Base-by-base conservation (phyloP, 768 basidiomycete genomes). In the Phylloporus sp. region DNA sequence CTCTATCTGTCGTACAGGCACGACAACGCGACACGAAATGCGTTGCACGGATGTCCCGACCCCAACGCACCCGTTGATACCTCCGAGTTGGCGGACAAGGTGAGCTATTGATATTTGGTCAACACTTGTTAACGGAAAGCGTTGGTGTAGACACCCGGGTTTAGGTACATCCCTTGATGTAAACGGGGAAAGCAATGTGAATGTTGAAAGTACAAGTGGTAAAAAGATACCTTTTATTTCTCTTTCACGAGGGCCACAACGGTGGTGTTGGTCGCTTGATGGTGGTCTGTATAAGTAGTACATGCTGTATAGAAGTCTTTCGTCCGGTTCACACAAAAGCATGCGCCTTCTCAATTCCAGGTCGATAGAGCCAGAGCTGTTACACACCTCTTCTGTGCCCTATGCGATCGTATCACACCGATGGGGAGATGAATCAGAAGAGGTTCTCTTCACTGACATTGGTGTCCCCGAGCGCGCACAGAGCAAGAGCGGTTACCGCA, bases 71-170 rank as follows among this genome's bases (percentile, higher is more conserved):
- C 70, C 16, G 81, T 88, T 3, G 79, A 88, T 60, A 87, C 83
- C 4, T 71, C 71, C 28, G 75, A 81, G 56, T 64, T 85, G n/a
- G 86, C 86, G 0, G 86, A 88, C 60, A 76, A 83, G 72, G 86
- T 85, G 35, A 45, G 55, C 28, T 18, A 11, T n/a, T n/a, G 11
- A 9, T 32, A 9, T 6, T 24, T 13, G 4, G 4, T 23, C 23
- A n/a, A 2, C 6, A 10, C 13, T 7, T 10, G 23, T 18, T 24
- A 36, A 23, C 32, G 6, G 23, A n/a, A 32, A 15, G 8, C 23
- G 9, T 24, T 13, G n/a, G 31, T 11, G 9, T 22, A 62, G 61
- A 16, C 61, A 15, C 54, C 60, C 18, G 55, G 49, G 3, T 62
- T 62, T 32, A 59, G 61, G 51, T 62, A 62, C 29, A 62, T 62